Conservation (phyloP, 208 protist genomes). For the Leishmania braziliensis region DNA sequence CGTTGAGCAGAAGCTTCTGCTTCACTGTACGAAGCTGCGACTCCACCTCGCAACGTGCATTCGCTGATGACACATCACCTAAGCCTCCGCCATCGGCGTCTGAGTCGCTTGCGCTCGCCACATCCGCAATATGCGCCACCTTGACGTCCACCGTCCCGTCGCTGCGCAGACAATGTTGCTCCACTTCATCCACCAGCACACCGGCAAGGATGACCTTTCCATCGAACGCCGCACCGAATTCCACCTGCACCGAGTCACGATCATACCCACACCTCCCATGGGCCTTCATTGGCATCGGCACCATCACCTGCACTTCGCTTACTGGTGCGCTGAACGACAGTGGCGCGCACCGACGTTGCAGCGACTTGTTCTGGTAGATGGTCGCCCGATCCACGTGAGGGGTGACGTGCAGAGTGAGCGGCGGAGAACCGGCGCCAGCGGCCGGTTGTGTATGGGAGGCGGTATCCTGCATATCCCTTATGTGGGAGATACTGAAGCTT, state of each 20-base stretch:
- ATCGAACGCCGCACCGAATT: conserved; percentile 26
- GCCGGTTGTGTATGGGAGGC: no score
- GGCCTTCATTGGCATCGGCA: conserved; percentile 21
- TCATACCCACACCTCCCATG: conserved; percentile 13
- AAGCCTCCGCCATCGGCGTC: conserved; percentile 11
- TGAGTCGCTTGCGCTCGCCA: conserved; percentile 23
- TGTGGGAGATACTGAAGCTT: neutral
- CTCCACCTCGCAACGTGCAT: conserved; percentile 17
- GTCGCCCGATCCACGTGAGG: conserved; percentile 30
- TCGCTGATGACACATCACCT: conserved; percentile 7
- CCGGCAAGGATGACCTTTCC: conserved; percentile 23
- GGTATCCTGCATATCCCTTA: neutral
- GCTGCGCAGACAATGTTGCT: conserved; percentile 19
- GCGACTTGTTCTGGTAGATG: conserved; percentile 34
- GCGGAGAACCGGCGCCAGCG: neutral
- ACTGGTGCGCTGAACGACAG: conserved; percentile 25
- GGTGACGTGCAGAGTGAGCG: conserved; percentile 30
- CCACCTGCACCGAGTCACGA: conserved; percentile 32
- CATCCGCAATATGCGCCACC: conserved; percentile 6
- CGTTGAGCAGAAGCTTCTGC: conserved; percentile 22
- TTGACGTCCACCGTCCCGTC: conserved; percentile 30
- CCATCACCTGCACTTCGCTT: conserved; percentile 33
- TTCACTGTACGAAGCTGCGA: conserved; percentile 18
- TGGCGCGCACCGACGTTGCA: conserved; percentile 24
- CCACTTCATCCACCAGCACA: conserved; percentile 27